Evolutionary conservation across 148 eudicot species (phyloP).

Genomic region (Fagopyrum homotropicum): DNA sequence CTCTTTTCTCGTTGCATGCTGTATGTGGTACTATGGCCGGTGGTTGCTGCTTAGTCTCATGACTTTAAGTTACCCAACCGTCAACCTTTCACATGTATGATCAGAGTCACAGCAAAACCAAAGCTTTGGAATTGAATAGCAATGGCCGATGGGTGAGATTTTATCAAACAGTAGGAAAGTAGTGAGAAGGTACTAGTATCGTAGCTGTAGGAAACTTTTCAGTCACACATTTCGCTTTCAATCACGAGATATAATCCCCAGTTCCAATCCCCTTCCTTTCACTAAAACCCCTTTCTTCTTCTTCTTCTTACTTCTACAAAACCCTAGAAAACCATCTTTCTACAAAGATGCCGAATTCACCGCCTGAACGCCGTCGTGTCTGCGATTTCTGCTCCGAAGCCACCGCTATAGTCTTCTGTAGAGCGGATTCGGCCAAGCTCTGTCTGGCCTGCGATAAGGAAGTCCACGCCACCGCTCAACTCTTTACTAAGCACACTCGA

Average conservation of each 20-base stretch:
- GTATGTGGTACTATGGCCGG: too few relatives aligned
- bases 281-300: not conserved
- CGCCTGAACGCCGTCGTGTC: slow-evolving; percentile 19
- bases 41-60: too few relatives aligned
- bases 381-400: slow-evolving; percentile 64
- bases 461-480: slow-evolving; percentile 70
- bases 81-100: too few relatives aligned
- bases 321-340: not conserved
- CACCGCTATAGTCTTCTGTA: slow-evolving; percentile 53
- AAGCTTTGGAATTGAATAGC: too few relatives aligned
- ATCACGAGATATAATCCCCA: not conserved
- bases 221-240: not conserved
- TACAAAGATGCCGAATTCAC: slow-evolving; percentile 2
- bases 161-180: too few relatives aligned
- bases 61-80: too few relatives aligned
- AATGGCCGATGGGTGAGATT: too few relatives aligned
- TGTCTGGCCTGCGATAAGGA: slow-evolving; percentile 61
- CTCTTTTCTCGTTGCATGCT: too few relatives aligned
- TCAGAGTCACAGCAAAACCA: too few relatives aligned
- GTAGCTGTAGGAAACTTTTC: not conserved
- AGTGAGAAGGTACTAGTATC: too few relatives aligned
- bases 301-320: not conserved
- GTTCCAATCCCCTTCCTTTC: not conserved
- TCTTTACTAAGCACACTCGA: slow-evolving; percentile 67
- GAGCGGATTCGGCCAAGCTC: slow-evolving; percentile 82